These are phyloP conservation scores for Metschnikowia noctiluminum DNA, from an alignment of 805 yeast genomes.

Conservation along the genomic window DNA sequence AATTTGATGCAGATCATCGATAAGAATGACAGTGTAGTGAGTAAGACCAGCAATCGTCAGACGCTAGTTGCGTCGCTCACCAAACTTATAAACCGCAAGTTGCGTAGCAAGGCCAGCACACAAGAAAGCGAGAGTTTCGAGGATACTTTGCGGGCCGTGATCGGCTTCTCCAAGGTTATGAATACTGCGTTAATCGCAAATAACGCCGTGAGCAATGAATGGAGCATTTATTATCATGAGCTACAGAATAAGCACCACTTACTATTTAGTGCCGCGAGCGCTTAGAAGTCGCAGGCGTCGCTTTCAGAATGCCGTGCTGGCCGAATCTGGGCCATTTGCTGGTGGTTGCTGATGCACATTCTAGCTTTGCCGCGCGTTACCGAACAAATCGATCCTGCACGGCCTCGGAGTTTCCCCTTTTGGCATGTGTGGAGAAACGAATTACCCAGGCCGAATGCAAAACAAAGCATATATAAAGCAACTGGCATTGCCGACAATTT, in stretches of 20 bases:
- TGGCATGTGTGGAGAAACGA: slow-evolving; percentile 1
- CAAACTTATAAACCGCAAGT: slow-evolving; percentile 41
- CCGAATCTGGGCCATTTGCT: background rate
- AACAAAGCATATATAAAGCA: background rate
- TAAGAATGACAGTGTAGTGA: slow-evolving; percentile 21
- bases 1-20: slow-evolving; percentile 34
- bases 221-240: slow-evolving; percentile 17
- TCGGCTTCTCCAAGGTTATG: slow-evolving; percentile 26
- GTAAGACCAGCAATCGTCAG: slow-evolving; percentile 25
- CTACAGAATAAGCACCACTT: slow-evolving; percentile 17
- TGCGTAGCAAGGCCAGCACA: slow-evolving; percentile 60
- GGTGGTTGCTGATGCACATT: background rate
- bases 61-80: slow-evolving; percentile 36
- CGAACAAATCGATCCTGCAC: slow-evolving; percentile 3
- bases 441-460: background rate
- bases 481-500: background rate
- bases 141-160: slow-evolving; percentile 40
- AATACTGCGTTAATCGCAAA: slow-evolving; percentile 8
- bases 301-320: background rate
- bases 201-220: slow-evolving; percentile 14
- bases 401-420: background rate
- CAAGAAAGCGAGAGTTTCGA: slow-evolving; percentile 60
- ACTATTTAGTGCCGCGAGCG: slow-evolving; percentile 13
- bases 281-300: background rate
- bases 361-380: slow-evolving; percentile 1